Evolutionary conservation across 306 rosid species (phyloP), one percentile per base, ranked within the genome.

Genomic region (Carpinus fangiana): DNA sequence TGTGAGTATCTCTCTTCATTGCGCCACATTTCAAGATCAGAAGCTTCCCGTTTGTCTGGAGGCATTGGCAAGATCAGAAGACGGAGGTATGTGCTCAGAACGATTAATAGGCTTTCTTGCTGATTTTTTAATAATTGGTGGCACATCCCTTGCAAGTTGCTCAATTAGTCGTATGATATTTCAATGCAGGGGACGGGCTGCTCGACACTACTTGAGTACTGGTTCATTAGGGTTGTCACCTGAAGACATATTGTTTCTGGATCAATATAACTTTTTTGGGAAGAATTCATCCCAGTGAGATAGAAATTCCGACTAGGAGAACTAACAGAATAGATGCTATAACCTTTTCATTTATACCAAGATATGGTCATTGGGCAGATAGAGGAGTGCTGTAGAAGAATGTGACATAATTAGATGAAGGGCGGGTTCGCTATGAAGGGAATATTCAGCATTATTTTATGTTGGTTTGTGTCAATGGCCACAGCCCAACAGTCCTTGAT

Each of bases 1-100:
- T 77, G 52, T 50, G 98, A 95, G 68, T 88, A 90, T 85, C 85
- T 91, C 59, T 92, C 97, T 77, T 82, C 98, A 11, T 76, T 95
- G 74, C 90, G 93, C 74, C 84, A 79, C 76, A 95, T 95, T 79
- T 87, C 98, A 64, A 81, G 84, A 80, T 85, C 87, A 28, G 98
- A 92, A 82, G 83, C 87, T 75, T 78, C 74, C 45, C 97, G 97
- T 43, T 68, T 87, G 62, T 86, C 92, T 70, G 70, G 85, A 67
- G 85, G 89, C 52, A 53, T 31, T 45, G 80, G 65, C 80, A 89
- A 61, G 62, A 88, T 16, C 38, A 85, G 86, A 72, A 85, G 83
- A 80, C 84, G 88, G 75, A 94, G 96, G 98, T 94, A 71, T 46
- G 78, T 80, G 57, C 34, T 67, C 26, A 46, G 51, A 60, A 61